These are phyloP conservation scores for Russula brevipes DNA, from an alignment of 768 basidiomycete genomes.

Conservation along the genomic window DNA sequence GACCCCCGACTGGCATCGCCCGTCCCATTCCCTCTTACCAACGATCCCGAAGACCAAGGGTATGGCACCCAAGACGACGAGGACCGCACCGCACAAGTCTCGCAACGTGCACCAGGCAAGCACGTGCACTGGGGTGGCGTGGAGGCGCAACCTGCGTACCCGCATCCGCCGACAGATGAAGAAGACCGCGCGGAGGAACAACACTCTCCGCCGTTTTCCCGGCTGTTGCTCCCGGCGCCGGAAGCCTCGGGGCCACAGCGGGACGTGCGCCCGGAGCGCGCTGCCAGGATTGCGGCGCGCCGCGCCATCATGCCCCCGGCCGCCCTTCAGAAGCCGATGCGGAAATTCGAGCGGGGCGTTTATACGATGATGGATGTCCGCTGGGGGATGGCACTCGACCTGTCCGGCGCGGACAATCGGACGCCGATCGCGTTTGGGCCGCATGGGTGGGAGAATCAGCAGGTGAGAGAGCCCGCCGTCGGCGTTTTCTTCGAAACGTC, in stretches of 20 bases:
- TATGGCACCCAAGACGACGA: slow-evolving; percentile 25
- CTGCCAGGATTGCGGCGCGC: slow-evolving; percentile 12
- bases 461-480: slow-evolving; percentile 4
- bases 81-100: slow-evolving; percentile 8
- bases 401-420: slow-evolving; percentile 20
- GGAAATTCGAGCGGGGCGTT: slow-evolving; percentile 20
- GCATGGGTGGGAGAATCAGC: slow-evolving; percentile 26
- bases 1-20: slow-evolving; percentile 3
- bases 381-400: slow-evolving; percentile 24
- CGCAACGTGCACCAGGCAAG: slow-evolving; percentile 3
- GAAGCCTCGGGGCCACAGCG: background rate
- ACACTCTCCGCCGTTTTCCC: slow-evolving; percentile 17
- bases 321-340: background rate
- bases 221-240: slow-evolving; percentile 16
- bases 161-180: slow-evolving; percentile 4
- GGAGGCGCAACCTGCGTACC: slow-evolving; percentile 16
- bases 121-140: slow-evolving; percentile 22
- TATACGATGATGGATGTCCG: slow-evolving; percentile 23
- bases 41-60: slow-evolving; percentile 22
- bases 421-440: slow-evolving; percentile 21
- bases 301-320: slow-evolving; percentile 2
- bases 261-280: slow-evolving; percentile 15
- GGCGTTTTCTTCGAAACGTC: too few species aligned
- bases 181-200: slow-evolving; percentile 11
- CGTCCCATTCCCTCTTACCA: slow-evolving; percentile 13